Percentiles rank a stretch among this genome's conserved stretches.
Conservation (phyloP, 75 land plant genomes). For the Ceratopteris richardii region DNA sequence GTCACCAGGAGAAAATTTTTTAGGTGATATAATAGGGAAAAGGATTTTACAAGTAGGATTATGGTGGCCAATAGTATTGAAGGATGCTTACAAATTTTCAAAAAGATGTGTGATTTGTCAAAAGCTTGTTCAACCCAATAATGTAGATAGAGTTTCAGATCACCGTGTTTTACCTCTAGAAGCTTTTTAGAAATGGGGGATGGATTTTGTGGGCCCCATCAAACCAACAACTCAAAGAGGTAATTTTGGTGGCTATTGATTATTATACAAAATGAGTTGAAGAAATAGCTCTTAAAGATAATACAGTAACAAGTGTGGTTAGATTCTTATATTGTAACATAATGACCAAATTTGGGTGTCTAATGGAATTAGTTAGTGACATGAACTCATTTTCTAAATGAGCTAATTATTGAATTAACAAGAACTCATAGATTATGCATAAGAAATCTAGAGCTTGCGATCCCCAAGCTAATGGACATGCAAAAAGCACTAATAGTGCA, state of each 20-base stretch:
- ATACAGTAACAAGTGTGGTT: not conserved
- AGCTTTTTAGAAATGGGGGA: slow-evolving; percentile 5
- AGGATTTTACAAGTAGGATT: slow-evolving; percentile 7
- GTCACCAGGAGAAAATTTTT: not conserved
- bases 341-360: not conserved
- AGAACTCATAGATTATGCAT: not conserved
- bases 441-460: too few relatives aligned
- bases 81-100: not conserved
- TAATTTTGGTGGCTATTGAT: slow-evolving; percentile 10
- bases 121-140: not conserved
- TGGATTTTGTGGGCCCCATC: slow-evolving; percentile 9
- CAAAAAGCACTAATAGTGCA: too few relatives aligned
- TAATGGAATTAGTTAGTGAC: not conserved
- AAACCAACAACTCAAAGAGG: not conserved
- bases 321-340: slow-evolving; percentile 14
- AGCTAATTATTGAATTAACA: too few relatives aligned
- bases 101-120: slow-evolving; percentile 4
- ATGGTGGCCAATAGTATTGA: slow-evolving; percentile 1
- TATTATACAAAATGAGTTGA: slow-evolving; percentile 18
- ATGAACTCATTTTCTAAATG: not conserved
- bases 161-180: slow-evolving; percentile 5
- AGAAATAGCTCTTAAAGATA: not conserved
- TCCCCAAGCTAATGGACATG: too few relatives aligned
- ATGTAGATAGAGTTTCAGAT: not conserved
- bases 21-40: not conserved